Evolutionary conservation across 2,329 filamentous ascomycete species (phyloP).

Genomic region (Penicillium aurantiogriseum): DNA sequence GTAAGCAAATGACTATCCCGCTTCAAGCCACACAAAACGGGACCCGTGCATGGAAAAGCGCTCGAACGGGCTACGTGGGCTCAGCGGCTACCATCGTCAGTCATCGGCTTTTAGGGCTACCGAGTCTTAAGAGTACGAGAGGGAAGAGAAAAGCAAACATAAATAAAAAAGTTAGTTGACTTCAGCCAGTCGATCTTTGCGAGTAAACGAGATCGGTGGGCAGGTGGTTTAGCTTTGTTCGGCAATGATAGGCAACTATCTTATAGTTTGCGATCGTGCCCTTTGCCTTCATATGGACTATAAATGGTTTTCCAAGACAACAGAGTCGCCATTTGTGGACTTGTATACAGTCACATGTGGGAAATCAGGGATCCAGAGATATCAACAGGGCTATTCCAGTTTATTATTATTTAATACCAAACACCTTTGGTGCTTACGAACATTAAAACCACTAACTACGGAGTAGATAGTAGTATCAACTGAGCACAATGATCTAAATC

Average conservation of each 20-base stretch:
- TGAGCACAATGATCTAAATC: background rate
- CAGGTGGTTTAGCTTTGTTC: no score
- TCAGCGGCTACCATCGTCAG: slow-evolving; percentile 4
- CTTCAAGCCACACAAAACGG: background rate
- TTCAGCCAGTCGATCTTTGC: background rate
- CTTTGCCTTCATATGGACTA: background rate
- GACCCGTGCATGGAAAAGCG: background rate
- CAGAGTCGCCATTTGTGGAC: background rate
- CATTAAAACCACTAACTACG: background rate
- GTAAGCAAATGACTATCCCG: background rate
- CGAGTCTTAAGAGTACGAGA: background rate
- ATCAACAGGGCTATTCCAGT: background rate
- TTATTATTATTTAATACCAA: background rate
- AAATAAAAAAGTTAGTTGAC: background rate
- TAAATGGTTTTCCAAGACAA: background rate
- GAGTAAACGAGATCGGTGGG: background rate
- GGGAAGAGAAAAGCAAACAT: background rate
- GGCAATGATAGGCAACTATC: background rate
- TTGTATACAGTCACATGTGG: background rate
- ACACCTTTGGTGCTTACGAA: background rate
- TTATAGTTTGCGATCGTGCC: background rate
- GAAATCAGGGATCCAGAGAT: background rate
- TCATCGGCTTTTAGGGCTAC: background rate
- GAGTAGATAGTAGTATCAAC: background rate
- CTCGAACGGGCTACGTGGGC: background rate